These are phyloP conservation scores for Gryganskiella cystojenkinii DNA, from an alignment of 192 early-diverging fungal species.

Conservation along the genomic window DNA sequence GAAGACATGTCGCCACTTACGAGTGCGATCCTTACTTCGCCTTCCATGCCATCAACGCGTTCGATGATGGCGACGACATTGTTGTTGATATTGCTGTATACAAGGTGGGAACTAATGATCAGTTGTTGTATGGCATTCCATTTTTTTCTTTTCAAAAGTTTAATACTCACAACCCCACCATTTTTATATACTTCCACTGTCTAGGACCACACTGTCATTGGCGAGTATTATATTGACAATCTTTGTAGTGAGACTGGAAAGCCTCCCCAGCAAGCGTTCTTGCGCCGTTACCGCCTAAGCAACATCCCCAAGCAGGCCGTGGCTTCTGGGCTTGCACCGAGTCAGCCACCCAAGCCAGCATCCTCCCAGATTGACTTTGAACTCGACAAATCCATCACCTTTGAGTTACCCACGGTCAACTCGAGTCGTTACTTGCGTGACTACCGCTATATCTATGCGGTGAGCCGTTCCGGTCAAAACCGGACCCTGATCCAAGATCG, in stretches of 20 bases:
- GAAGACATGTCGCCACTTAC: constrained; percentile 61
- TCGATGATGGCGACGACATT: constrained; percentile 59
- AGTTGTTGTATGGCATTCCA: too few relatives aligned
- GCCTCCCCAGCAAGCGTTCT: constrained; percentile 28
- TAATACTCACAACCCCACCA: too few relatives aligned
- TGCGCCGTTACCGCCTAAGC: constrained; percentile 34
- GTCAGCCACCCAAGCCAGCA: constrained; percentile 13
- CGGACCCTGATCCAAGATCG: constrained; percentile 37
- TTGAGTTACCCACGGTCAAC: constrained; percentile 43
- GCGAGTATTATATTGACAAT: constrained; percentile 51
- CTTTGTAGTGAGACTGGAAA: constrained; percentile 36
- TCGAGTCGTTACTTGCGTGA: constrained; percentile 17
- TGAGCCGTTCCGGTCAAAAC: constrained; percentile 30
- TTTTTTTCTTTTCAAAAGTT: too few relatives aligned
- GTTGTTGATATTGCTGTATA: constrained; percentile 52
- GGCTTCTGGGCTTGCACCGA: constrained; percentile 1
- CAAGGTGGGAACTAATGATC: too few relatives aligned
- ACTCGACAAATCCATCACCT: constrained; percentile 37
- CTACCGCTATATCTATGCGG: constrained; percentile 50
- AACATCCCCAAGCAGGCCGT: constrained; percentile 28
- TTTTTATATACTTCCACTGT: not conserved
- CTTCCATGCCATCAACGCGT: constrained; percentile 65
- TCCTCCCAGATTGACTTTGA: constrained; percentile 32
- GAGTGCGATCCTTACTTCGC: constrained; percentile 57
- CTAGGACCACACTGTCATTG: constrained; percentile 52